Evolutionary conservation across 2,329 filamentous ascomycete genomes (phyloP), one percentile per base, ranked within the genome.

Genomic region (Rasamsonia emersonii): DNA sequence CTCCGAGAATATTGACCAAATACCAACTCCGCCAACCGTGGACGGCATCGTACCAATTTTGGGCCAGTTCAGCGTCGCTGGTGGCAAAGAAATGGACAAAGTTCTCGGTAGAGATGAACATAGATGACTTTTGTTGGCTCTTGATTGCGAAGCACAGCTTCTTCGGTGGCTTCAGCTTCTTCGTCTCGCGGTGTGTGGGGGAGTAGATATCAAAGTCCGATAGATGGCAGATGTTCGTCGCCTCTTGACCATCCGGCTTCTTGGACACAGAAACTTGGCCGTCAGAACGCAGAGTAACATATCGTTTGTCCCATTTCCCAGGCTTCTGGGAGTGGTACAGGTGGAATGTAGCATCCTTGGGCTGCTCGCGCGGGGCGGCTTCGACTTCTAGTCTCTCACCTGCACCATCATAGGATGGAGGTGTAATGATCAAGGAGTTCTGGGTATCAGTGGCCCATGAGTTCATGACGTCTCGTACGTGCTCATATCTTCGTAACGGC

Each of bases 11-110:
- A 45, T 84, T 79, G 25, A 85, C 81, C 5, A 95, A 62, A 50
- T 94, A 94, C 86, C 86, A 94, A 56, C 84, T 93, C 37, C 89
- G 75, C 88, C 88, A 95, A 23, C 63, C 64, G 40, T 94, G 86
- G 1, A 93, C 70, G 15, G 71, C 70, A 10, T 71, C 66, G 48
- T 82, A 78, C 60, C 89, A 94, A 9, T 65, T 62, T n/a, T 71
- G 68, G 1, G 83, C 84, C 1, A 77, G 58, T 1, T 64, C 54
- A 4, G 70, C 63, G 46, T 95, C 84, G 26, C 85, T 84, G 2
- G 82, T 85, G 37, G 77, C 80, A 61, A 96, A 93, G 59, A 89
- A 94, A 51, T 96, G 89, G 3, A 93, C 82, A 51, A 86, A 96
- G 45, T 89, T 89, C 31, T 83, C 78, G 3, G 79, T 82, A 33